A percentile compares a stretch with the other conserved stretches of the same genome.
These are phyloP conservation scores for Priceomyces fermenticarens DNA, from an alignment of 805 yeast genomes.

Conservation along the genomic window DNA sequence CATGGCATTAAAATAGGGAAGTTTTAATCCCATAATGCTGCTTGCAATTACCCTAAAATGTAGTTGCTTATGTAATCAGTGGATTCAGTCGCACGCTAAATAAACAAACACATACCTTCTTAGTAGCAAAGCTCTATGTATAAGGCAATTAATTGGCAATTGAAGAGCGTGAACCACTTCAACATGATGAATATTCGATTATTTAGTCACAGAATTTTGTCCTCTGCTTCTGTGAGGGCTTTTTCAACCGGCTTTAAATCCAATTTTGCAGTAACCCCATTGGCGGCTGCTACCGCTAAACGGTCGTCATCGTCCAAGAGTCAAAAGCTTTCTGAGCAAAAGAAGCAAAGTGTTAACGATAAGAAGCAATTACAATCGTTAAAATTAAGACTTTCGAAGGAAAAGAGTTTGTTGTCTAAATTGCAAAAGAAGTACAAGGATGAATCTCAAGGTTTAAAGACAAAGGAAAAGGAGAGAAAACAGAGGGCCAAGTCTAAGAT, in stretches of 20 bases:
- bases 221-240: not conserved
- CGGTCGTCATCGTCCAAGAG: not conserved
- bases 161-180: no score
- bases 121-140: no score
- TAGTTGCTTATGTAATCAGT: no score
- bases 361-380: constrained; percentile 16
- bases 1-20: no score
- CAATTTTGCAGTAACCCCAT: not conserved
- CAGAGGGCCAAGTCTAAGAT: constrained; percentile 11
- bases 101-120: no score
- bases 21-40: no score
- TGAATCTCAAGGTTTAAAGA: constrained; percentile 12
- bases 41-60: no score
- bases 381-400: constrained; percentile 16
- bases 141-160: no score
- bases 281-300: not conserved
- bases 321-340: constrained; percentile 1
- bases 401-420: constrained; percentile 10
- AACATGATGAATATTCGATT: no score
- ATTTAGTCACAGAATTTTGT: no score
- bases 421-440: constrained; percentile 18
- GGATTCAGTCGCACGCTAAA: no score
- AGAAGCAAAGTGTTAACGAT: constrained; percentile 7
- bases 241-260: not conserved
- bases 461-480: constrained; percentile 14